Percentiles rank a stretch among this genome's conserved stretches.
Conservation (phyloP, 106 monocot genomes). For the Dactylorhiza incarnata region DNA sequence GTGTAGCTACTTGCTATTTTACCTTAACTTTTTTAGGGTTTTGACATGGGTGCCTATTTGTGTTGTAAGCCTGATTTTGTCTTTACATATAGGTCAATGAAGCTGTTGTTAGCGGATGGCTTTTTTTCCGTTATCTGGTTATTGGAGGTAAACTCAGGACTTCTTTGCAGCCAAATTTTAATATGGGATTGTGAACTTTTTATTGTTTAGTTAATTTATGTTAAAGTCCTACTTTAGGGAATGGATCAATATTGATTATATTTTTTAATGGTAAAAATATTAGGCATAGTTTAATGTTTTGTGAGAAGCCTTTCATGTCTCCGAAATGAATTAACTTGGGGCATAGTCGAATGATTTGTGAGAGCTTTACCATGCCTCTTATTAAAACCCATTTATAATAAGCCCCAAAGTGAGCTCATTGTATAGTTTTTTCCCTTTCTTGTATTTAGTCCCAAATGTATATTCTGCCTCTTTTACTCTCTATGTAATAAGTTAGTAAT, state of each 20-base stretch:
- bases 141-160: conserved; percentile 60
- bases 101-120: conserved; percentile 96
- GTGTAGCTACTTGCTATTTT: background rate
- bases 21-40: background rate
- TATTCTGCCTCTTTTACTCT: no score
- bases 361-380: no score
- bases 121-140: conserved; percentile 95
- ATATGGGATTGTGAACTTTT: background rate
- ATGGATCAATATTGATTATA: background rate
- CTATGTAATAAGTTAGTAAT: no score
- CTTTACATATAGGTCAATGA: conserved; percentile 64
- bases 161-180: background rate
- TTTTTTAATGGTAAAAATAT: background rate
- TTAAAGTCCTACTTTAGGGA: background rate
- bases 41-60: background rate
- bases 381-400: no score
- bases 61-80: background rate
- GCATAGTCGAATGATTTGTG: no score
- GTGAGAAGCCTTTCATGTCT: background rate
- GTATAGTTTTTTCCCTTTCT: no score
- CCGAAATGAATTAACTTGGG: background rate
- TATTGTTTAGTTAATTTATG: background rate
- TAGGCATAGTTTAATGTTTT: background rate
- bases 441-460: no score
- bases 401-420: no score